phyloP scores from a whole-genome alignment of 2,329 filamentous ascomycete species.

The Fusarium anthophilum region DNA sequence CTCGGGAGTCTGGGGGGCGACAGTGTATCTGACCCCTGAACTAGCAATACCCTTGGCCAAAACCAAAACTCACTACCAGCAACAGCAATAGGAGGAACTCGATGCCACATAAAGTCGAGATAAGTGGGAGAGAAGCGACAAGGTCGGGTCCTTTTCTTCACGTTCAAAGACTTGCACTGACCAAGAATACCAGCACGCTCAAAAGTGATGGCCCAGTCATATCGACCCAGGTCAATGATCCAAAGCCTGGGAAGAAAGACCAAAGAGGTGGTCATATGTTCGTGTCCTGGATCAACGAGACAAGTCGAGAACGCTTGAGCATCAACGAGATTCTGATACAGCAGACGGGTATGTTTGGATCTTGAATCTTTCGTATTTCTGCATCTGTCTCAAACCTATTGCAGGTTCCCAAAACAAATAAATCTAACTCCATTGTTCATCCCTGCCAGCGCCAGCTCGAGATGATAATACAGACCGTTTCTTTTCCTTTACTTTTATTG shows the following conservation, averaged over 20 bases:
- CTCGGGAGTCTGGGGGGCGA: not conserved
- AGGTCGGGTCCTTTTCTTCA: not conserved
- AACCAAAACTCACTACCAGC: not conserved
- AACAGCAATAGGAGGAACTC: not conserved
- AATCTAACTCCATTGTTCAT: conserved; percentile 35
- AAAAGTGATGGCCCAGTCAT: not conserved
- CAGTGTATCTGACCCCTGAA: not conserved
- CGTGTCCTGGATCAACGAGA: conserved; percentile 20
- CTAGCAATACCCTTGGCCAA: not conserved
- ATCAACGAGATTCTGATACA: conserved; percentile 29
- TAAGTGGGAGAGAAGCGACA: not conserved
- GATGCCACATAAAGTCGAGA: conserved; percentile 25
- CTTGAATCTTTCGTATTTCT: conserved; percentile 22
- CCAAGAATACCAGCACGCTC: not conserved
- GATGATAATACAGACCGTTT: conserved; percentile 35
- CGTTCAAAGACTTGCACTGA: not conserved
- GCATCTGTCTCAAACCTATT: conserved; percentile 24
- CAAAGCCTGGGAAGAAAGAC: not conserved
- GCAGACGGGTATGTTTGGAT: conserved; percentile 10
- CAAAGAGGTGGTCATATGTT: conserved; percentile 17
- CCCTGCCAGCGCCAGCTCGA: conserved; percentile 38
- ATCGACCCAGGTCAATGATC: not conserved
- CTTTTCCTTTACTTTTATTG: conserved; percentile 9
- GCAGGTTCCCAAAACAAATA: conserved; percentile 19
- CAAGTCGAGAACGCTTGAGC: conserved; percentile 19